Evolutionary conservation across 495 filamentous ascomycete genomes (phyloP).

Genomic region (Tuber borchii): DNA sequence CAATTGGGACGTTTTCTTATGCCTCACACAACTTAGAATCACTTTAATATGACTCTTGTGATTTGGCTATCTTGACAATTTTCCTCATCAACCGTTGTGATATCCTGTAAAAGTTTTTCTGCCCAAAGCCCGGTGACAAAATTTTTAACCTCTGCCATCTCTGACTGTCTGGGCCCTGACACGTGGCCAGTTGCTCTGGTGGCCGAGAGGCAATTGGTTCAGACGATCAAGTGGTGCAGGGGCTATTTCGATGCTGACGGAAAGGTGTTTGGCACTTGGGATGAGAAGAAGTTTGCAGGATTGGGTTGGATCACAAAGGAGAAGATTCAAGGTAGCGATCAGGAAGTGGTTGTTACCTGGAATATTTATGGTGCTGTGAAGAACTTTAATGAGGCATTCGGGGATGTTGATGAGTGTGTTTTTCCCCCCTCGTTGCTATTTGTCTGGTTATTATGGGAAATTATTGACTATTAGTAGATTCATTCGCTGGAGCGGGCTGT

Average conservation of each 20-base stretch:
- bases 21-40: too few relatives aligned
- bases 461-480: constrained; percentile 51
- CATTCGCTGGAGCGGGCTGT: constrained; percentile 74
- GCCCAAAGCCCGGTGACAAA: too few relatives aligned
- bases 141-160: too few relatives aligned
- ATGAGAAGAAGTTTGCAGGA: constrained; percentile 54
- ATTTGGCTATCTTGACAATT: too few relatives aligned
- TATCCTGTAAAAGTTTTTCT: too few relatives aligned
- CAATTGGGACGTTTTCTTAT: too few relatives aligned
- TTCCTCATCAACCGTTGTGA: too few relatives aligned
- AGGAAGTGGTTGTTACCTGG: constrained; percentile 53
- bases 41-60: too few relatives aligned
- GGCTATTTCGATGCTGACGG: constrained; percentile 40
- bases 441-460: neutral
- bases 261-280: constrained; percentile 47
- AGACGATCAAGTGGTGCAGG: constrained; percentile 75
- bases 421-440: constrained; percentile 1
- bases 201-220: constrained; percentile 68
- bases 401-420: constrained; percentile 66
- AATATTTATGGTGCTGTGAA: constrained; percentile 81
- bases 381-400: constrained; percentile 65
- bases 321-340: constrained; percentile 2
- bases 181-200: too few relatives aligned
- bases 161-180: too few relatives aligned
- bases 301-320: constrained; percentile 52